Percentiles rank a stretch among this genome's conserved stretches.
These are phyloP conservation scores for Pulicaria dysenterica DNA, from an alignment of 129 eudicot genomes.

Conservation along the genomic window DNA sequence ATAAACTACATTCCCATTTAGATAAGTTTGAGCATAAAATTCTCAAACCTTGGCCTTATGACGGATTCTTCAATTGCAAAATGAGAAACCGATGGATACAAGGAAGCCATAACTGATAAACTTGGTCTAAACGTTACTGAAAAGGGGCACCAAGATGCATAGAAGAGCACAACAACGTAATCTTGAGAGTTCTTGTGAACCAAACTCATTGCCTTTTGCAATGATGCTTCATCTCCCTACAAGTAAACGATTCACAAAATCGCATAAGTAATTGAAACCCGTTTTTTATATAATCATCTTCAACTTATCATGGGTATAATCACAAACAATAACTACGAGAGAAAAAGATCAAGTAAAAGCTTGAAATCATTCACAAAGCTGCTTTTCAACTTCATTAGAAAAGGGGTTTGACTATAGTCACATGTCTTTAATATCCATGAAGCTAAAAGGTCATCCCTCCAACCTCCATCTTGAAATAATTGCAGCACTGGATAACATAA, in stretches of 20 bases:
- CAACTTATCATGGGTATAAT: not conserved
- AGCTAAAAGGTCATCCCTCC: not conserved
- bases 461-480: too few relatives aligned
- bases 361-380: too few relatives aligned
- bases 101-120: conserved; percentile 60
- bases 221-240: conserved; percentile 76
- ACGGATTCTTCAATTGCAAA: conserved; percentile 87
- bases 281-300: not conserved
- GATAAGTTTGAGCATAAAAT: not conserved
- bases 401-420: not conserved
- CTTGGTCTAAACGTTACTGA: conserved; percentile 68
- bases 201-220: conserved; percentile 71
- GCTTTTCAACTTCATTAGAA: too few relatives aligned
- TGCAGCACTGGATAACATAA: too few relatives aligned
- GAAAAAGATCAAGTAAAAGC: too few relatives aligned
- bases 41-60: conserved; percentile 75
- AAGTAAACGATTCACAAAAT: conserved; percentile 23
- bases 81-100: conserved; percentile 82
- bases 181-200: conserved; percentile 50
- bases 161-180: conserved; percentile 79
- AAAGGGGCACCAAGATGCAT: conserved; percentile 95
- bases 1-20: too few relatives aligned
- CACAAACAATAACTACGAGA: too few relatives aligned
- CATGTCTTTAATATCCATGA: not conserved
- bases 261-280: not conserved